Conservation (phyloP, 1,284 basidiomycete genomes). For the Naganishia sp. region DNA sequence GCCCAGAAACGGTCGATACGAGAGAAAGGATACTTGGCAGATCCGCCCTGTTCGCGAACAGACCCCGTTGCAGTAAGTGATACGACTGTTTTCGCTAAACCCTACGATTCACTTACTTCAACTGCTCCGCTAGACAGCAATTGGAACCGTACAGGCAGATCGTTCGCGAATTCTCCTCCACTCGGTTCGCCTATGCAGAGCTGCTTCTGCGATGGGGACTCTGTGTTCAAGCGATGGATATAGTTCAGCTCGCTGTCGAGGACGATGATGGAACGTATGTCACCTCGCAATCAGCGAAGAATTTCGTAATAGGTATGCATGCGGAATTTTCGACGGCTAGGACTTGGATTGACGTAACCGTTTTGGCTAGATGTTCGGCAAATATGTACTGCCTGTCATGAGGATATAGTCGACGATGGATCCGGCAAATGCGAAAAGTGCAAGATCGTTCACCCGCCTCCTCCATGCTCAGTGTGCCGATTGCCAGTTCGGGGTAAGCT, state of each 20-base stretch:
- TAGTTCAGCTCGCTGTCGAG: conserved; percentile 58
- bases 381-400: conserved; percentile 23
- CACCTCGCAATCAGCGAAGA: conserved; percentile 13
- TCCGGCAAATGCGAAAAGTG: conserved; percentile 36
- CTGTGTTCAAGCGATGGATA: conserved; percentile 65
- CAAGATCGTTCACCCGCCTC: conserved; percentile 45
- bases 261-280: too few relatives aligned
- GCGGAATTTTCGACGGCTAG: too few relatives aligned
- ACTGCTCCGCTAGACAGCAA: conserved; percentile 23
- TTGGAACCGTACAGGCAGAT: conserved; percentile 39
- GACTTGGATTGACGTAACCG: background rate
- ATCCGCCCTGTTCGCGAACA: conserved; percentile 16
- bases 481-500: conserved; percentile 72
- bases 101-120: background rate
- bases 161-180: conserved; percentile 41
- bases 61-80: conserved; percentile 6
- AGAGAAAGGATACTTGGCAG: conserved; percentile 39
- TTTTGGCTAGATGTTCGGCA: conserved; percentile 25
- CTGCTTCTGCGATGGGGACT: conserved; percentile 70
- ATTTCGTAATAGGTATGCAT: conserved; percentile 7
- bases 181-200: conserved; percentile 66
- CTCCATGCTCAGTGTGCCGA: conserved; percentile 71
- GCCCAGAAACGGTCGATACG: background rate
- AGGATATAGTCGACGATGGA: conserved; percentile 20
- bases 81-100: too few relatives aligned